Evolutionary conservation across 768 basidiomycete genomes (phyloP).

Genomic region (Leccinum uliginosum): DNA sequence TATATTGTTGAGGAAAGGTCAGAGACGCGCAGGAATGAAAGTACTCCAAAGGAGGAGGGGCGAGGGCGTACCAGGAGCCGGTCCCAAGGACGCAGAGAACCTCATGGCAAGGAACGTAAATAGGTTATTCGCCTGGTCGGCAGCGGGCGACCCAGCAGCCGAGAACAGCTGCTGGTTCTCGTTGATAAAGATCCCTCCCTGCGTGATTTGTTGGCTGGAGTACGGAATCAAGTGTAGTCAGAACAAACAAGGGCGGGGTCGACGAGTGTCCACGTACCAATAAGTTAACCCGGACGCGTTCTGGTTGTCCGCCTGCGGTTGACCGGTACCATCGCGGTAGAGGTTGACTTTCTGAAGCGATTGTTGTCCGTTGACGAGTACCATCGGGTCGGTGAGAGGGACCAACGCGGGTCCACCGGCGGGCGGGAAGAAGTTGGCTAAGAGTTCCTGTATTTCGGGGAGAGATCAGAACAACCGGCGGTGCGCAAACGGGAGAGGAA

Average conservation of each 20-base stretch:
- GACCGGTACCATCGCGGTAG: constrained; percentile 26
- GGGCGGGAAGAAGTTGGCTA: constrained; percentile 23
- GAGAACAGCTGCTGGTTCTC: constrained; percentile 18
- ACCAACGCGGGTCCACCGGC: constrained; percentile 21
- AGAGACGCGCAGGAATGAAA: background rate
- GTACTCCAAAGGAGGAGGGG: too few species aligned
- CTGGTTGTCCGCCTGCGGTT: constrained; percentile 19
- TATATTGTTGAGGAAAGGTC: background rate
- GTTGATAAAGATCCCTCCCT: constrained; percentile 23
- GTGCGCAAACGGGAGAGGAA: background rate
- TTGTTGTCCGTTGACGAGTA: constrained; percentile 20
- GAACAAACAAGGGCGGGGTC: background rate
- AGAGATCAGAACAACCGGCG: background rate
- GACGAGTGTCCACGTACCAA: constrained; percentile 11
- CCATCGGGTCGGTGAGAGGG: constrained; percentile 26
- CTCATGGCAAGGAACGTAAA: constrained; percentile 30
- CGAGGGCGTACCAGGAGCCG: constrained; percentile 18
- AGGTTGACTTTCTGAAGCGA: constrained; percentile 26
- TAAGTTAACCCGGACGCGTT: constrained; percentile 22
- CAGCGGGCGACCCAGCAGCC: constrained; percentile 19
- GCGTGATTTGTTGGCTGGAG: constrained; percentile 19
- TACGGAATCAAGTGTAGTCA: background rate
- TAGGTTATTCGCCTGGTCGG: constrained; percentile 18
- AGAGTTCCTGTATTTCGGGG: constrained; percentile 16
- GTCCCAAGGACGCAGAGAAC: constrained; percentile 22